A percentile compares a stretch with the other conserved stretches of the same genome.
These are phyloP conservation scores for Coccinonectria pachysandricola DNA, from an alignment of 2,329 filamentous ascomycete genomes.

Conservation along the genomic window DNA sequence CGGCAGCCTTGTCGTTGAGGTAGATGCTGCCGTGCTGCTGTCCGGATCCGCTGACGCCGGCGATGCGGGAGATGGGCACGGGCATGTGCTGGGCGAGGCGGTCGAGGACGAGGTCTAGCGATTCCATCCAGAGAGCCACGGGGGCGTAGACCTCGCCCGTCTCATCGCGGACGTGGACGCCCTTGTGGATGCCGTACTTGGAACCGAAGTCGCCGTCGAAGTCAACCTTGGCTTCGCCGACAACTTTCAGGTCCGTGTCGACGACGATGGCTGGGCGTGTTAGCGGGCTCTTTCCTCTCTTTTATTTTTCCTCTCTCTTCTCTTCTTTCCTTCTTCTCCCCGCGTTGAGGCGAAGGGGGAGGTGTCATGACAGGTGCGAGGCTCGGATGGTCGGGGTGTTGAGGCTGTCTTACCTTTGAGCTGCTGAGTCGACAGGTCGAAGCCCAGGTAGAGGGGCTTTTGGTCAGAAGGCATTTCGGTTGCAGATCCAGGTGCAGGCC, in stretches of 20 bases:
- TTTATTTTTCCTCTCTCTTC: neutral
- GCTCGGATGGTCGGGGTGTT: neutral
- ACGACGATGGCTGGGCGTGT: conserved; percentile 61
- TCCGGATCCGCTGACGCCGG: conserved; percentile 79
- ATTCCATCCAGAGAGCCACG: conserved; percentile 89
- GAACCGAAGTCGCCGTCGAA: conserved; percentile 74
- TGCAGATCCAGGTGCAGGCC: neutral
- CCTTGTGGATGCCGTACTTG: conserved; percentile 75
- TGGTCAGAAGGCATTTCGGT: conserved; percentile 9
- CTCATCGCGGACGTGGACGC: conserved; percentile 69
- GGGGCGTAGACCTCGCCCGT: conserved; percentile 89
- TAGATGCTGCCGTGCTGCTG: conserved; percentile 98
- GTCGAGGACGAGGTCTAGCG: conserved; percentile 72
- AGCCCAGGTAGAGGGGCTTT: conserved; percentile 70
- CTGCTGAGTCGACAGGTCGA: conserved; percentile 95
- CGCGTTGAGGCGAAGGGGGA: too few relatives aligned
- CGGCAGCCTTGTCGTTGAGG: conserved; percentile 65
- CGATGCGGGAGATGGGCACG: conserved; percentile 59
- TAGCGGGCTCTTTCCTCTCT: neutral
- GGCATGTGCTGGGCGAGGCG: conserved; percentile 57
- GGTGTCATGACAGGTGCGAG: conserved; percentile 3
- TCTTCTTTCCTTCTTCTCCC: too few relatives aligned
- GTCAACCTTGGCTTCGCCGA: conserved; percentile 82
- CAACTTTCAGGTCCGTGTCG: conserved; percentile 67
- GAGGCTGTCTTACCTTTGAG: conserved; percentile 61